These are phyloP conservation scores for Kodamaea restingae DNA, from an alignment of 805 yeast species.

Conservation along the genomic window DNA sequence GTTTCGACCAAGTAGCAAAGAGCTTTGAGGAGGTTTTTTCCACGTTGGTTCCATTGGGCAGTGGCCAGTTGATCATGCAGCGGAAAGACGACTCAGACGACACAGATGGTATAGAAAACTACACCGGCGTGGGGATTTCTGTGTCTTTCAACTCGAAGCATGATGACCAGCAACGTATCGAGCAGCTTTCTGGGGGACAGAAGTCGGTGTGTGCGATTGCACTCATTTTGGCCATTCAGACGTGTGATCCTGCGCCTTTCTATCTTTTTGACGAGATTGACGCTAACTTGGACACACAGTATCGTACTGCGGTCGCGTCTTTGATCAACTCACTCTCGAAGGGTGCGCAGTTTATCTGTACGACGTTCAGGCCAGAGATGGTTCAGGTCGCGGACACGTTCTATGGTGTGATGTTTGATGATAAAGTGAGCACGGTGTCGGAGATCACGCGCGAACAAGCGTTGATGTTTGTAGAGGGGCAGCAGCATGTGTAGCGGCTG, in stretches of 20 bases:
- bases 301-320: constrained; percentile 80
- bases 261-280: constrained; percentile 95
- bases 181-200: constrained; percentile 95
- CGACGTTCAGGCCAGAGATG: constrained; percentile 94
- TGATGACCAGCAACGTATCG: constrained; percentile 83
- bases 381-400: constrained; percentile 79
- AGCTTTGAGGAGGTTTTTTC: constrained; percentile 75
- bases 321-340: constrained; percentile 61
- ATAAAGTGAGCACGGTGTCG: constrained; percentile 74
- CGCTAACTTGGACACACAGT: constrained; percentile 91
- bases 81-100: constrained; percentile 23
- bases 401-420: constrained; percentile 80
- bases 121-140: constrained; percentile 76
- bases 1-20: constrained; percentile 71
- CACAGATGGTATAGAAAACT: constrained; percentile 46
- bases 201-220: constrained; percentile 96
- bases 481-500: constrained; percentile 22
- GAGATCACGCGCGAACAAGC: constrained; percentile 74
- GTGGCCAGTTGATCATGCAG: constrained; percentile 69
- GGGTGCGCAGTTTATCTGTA: constrained; percentile 88
- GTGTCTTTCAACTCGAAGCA: constrained; percentile 86
- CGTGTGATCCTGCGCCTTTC: constrained; percentile 95
- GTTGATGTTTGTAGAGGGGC: constrained; percentile 76
- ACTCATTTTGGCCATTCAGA: constrained; percentile 87
- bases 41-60: constrained; percentile 77